Conservation (phyloP, 2,329 filamentous ascomycete genomes). For the Ceratocystis papillata region DNA sequence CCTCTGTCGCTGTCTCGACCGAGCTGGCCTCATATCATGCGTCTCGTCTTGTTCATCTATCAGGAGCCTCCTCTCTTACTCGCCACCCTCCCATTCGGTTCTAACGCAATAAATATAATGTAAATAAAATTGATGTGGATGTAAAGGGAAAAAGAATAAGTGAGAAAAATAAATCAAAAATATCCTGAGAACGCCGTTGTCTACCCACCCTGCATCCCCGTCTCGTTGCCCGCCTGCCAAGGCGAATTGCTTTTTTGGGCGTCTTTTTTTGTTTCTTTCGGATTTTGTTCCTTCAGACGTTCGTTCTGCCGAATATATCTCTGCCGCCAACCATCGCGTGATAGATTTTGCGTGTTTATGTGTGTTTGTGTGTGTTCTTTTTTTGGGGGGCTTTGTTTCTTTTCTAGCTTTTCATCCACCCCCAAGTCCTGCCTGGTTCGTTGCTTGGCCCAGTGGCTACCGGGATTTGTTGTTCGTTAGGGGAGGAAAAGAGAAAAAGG, state of each 20-base stretch:
- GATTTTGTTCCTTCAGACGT: background rate
- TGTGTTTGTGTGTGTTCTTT: background rate
- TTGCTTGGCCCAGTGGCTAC: background rate
- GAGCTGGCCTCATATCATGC: too few relatives aligned
- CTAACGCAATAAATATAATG: background rate
- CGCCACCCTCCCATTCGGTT: background rate
- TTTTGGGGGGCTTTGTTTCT: background rate
- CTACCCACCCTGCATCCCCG: background rate
- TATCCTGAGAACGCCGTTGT: conserved; percentile 11
- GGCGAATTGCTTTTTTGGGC: background rate
- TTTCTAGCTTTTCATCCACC: background rate
- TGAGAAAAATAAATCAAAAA: conserved; percentile 10
- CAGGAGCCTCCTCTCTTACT: too few relatives aligned
- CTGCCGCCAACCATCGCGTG: conserved; percentile 7
- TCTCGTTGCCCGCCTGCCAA: background rate
- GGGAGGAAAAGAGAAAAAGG: background rate
- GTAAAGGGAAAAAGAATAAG: conserved; percentile 15
- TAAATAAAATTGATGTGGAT: conserved; percentile 4
- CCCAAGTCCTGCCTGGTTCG: background rate
- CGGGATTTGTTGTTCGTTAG: background rate
- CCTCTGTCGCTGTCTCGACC: background rate
- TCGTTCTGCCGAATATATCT: background rate
- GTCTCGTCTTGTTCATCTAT: too few relatives aligned
- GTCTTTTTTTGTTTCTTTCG: background rate
- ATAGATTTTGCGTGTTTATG: conserved; percentile 2